Evolutionary conservation across 208 protist species (phyloP).

Genomic region (Angomonas deanei): DNA sequence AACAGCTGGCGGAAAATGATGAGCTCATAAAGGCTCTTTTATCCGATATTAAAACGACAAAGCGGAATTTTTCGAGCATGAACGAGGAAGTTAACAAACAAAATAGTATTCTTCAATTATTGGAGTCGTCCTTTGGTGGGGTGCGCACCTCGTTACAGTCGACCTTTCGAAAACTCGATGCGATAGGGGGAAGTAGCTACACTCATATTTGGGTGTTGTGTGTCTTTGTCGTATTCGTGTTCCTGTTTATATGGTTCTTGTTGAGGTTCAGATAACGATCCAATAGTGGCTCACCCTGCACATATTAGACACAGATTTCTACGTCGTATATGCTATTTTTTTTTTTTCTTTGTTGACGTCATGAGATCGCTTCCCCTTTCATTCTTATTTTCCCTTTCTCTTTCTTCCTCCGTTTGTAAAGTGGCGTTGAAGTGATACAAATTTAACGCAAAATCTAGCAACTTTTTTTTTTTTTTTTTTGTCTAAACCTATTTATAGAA

Average conservation of each 20-base stretch:
- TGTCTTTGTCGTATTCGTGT: slow-evolving; percentile 66
- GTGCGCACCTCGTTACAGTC: slow-evolving; percentile 30
- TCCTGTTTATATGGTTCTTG: slow-evolving; percentile 76
- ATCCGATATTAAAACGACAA: slow-evolving; percentile 45
- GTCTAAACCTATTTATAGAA: slow-evolving; percentile 17
- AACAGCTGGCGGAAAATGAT: slow-evolving; percentile 64
- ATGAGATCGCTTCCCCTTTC: not conserved
- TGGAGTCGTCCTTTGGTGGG: slow-evolving; percentile 31
- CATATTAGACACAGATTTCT: not conserved
- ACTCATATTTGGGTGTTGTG: slow-evolving; percentile 84
- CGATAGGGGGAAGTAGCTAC: slow-evolving; percentile 27
- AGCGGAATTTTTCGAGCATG: slow-evolving; percentile 38
- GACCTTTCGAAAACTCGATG: slow-evolving; percentile 55
- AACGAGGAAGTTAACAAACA: slow-evolving; percentile 66
- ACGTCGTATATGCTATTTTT: not conserved
- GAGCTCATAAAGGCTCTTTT: slow-evolving; percentile 61
- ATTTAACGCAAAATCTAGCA: not conserved
- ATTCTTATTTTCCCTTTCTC: not conserved
- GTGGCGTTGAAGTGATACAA: not conserved
- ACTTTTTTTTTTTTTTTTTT: slow-evolving; percentile 6
- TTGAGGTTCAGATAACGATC: slow-evolving; percentile 47
- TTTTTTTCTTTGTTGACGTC: not conserved
- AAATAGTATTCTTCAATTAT: slow-evolving; percentile 52
- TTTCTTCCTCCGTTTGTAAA: not conserved
- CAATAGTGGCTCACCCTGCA: not conserved